phyloP scores from a whole-genome alignment of 1,284 basidiomycete species.

The Tilletia caries region DNA sequence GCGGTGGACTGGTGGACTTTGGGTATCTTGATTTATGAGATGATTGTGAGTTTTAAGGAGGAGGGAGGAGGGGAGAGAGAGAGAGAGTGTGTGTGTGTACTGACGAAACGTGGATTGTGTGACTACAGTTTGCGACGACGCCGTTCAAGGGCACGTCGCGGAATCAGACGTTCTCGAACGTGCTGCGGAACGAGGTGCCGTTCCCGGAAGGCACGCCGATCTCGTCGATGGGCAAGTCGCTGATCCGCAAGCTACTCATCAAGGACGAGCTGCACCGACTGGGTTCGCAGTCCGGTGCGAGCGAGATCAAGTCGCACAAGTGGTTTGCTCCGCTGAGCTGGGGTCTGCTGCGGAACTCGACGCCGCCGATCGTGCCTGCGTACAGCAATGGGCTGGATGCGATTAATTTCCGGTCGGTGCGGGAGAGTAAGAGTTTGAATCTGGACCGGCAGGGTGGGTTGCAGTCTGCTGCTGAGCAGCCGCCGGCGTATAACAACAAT shows the following conservation, averaged over 20 bases:
- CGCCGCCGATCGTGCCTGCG: conserved; percentile 85
- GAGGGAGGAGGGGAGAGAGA: too few relatives aligned
- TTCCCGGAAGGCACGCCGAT: conserved; percentile 84
- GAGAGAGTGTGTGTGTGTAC: too few relatives aligned
- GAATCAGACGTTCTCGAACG: conserved; percentile 93
- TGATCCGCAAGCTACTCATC: conserved; percentile 81
- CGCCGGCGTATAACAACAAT: background rate
- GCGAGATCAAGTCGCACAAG: conserved; percentile 97
- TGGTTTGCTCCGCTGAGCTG: conserved; percentile 97
- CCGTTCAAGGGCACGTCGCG: conserved; percentile 96
- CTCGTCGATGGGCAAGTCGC: conserved; percentile 74
- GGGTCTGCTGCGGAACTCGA: conserved; percentile 87
- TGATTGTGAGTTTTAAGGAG: conserved; percentile 72
- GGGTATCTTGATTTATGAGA: conserved; percentile 97
- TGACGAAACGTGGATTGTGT: background rate
- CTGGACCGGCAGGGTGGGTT: conserved; percentile 64
- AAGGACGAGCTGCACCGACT: conserved; percentile 87
- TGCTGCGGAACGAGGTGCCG: conserved; percentile 77
- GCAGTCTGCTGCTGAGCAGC: conserved; percentile 46
- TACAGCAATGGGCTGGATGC: conserved; percentile 76
- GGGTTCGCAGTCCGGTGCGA: conserved; percentile 87
- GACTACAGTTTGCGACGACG: conserved; percentile 74
- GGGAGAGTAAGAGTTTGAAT: conserved; percentile 84
- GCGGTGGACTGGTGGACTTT: conserved; percentile 99
- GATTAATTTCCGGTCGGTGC: conserved; percentile 83